These are phyloP conservation scores for Nicotiana paniculata DNA, from an alignment of 257 asterid genomes.

Conservation along the genomic window DNA sequence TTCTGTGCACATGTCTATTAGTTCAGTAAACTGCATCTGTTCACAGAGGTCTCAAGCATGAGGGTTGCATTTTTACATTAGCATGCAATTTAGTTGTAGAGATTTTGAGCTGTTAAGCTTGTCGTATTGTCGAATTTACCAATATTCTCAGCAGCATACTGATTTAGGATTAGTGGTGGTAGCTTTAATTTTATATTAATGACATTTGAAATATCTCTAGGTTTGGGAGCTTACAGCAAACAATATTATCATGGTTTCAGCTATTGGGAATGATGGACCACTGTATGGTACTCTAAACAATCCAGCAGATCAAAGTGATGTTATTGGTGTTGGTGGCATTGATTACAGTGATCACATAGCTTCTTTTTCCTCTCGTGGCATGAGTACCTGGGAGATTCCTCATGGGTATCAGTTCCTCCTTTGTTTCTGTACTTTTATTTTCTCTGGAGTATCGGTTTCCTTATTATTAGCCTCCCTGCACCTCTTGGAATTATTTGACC, in stretches of 20 bases:
- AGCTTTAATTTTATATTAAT: background rate
- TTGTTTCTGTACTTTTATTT: slow-evolving; percentile 5
- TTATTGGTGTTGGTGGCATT: slow-evolving; percentile 99
- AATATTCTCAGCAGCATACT: background rate
- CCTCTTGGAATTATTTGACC: background rate
- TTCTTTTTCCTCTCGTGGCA: slow-evolving; percentile 98
- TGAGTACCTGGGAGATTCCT: slow-evolving; percentile 99
- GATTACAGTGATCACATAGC: slow-evolving; percentile 99
- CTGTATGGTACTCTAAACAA: slow-evolving; percentile 98
- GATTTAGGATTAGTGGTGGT: background rate
- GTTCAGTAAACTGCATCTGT: background rate
- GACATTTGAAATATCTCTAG: slow-evolving; percentile 25
- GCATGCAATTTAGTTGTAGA: background rate
- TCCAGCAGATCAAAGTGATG: slow-evolving; percentile 99
- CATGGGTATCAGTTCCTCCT: slow-evolving; percentile 62
- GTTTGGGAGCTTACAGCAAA: slow-evolving; percentile 99
- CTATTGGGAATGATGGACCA: slow-evolving; percentile 98
- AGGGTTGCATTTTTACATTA: background rate
- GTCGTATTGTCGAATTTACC: background rate
- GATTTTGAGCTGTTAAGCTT: background rate
- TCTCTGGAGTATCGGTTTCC: background rate
- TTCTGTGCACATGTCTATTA: background rate
- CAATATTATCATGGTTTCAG: slow-evolving; percentile 94
- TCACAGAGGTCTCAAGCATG: background rate
- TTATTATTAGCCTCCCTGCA: background rate